Evolutionary conservation across 2,329 filamentous ascomycete species (phyloP), one percentile per base, ranked within the genome.

Genomic region (Pseudogymnoascus sp.): DNA sequence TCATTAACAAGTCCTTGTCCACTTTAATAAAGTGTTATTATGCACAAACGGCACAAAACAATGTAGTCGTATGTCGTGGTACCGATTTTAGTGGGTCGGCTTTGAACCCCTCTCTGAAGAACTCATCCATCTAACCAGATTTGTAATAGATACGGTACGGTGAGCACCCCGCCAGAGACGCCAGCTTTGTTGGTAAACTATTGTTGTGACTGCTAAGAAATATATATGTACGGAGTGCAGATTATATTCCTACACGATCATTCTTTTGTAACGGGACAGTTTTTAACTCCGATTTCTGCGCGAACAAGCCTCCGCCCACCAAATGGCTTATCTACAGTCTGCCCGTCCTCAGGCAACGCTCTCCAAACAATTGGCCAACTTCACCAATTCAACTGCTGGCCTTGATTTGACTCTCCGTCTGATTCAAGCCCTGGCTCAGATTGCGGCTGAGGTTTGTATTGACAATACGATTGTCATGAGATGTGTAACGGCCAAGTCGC

Each of bases 341-440:
- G 59, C 59, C 16, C 59, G 21, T 13, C 59, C 59, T 61, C 33
- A 21, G 59, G 59, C 42, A 31, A 65, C 68, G 35, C 61, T 66
- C 59, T 24, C 64, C 33, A 68, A 66, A 53, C 62, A 68, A 66
- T 61, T 68, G 26, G 61, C 63, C 65, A 68, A 67, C 31, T 68
- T 69, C 62, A 69, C 68, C 62, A 68, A 63, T 61, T 67, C 65
- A 19, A 65, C 64, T 8, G 63, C 64, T 2, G 67, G 68, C 24
- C 64, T 69, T 40, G 68, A 69, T 59, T 65, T 68, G 61, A 65
- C 65, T 35, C 66, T 69, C 31, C 68, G 68, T 21, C 59, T 69
- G 29, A 6, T 68, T 61, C 67, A 69, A 59, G 64, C 64, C 5
- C 61, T 68, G 42, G 33, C 61, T n/a, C 64, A 64, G 24, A 62